Percentiles rank a stretch among this genome's conserved stretches.
These are phyloP conservation scores for Dorcoceras hygrometricum DNA, from an alignment of 257 asterid species.

Conservation along the genomic window DNA sequence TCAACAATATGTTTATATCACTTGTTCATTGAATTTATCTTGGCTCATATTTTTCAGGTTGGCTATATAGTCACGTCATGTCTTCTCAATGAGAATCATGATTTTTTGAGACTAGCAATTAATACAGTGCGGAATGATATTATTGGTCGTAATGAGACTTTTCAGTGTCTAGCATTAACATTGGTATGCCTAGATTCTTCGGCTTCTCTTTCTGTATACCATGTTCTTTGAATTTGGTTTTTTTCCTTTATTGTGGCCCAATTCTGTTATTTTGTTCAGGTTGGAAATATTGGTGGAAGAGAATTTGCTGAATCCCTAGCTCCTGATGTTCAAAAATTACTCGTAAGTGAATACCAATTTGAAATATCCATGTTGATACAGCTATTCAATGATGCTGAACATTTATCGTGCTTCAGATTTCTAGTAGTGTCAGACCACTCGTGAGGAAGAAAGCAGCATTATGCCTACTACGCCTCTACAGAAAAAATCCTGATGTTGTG, in stretches of 20 bases:
- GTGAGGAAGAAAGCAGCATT: conserved; percentile 99
- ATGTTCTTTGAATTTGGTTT: conserved; percentile 6
- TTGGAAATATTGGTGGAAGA: conserved; percentile 98
- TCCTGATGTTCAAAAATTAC: conserved; percentile 99
- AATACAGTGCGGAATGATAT: conserved; percentile 96
- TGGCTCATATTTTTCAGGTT: conserved; percentile 57
- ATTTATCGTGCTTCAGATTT: conserved; percentile 54
- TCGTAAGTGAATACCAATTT: conserved; percentile 56
- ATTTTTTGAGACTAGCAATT: conserved; percentile 92
- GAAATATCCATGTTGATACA: conserved; percentile 24
- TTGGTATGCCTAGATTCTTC: conserved; percentile 54
- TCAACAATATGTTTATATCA: conserved; percentile 18
- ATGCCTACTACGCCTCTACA: conserved; percentile 88
- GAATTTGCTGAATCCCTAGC: conserved; percentile 99
- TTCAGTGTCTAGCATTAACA: conserved; percentile 97
- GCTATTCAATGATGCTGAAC: conserved; percentile 27
- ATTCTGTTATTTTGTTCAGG: conserved; percentile 48
- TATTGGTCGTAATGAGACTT: conserved; percentile 97
- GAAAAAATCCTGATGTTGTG: conserved; percentile 96
- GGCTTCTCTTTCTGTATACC: conserved; percentile 6
- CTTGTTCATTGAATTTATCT: conserved; percentile 23
- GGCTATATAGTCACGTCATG: conserved; percentile 96
- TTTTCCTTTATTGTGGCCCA: conserved; percentile 23
- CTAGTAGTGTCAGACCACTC: conserved; percentile 97
- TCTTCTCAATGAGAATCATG: conserved; percentile 97